These are phyloP conservation scores for Artemisia annua DNA, from an alignment of 129 eudicot genomes.

Conservation along the genomic window DNA sequence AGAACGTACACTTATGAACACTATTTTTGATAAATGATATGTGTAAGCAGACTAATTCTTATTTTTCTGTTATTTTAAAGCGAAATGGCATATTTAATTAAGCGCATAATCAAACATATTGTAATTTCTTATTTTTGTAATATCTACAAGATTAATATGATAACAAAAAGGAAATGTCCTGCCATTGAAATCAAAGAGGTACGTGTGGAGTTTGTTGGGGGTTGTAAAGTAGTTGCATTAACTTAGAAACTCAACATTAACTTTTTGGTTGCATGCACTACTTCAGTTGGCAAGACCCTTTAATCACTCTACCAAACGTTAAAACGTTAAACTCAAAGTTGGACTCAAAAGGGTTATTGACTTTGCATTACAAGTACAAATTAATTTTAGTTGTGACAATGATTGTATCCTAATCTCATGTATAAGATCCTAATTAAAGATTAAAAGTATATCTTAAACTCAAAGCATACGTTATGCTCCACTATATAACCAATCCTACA, in stretches of 20 bases:
- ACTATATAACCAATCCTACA: slow-evolving; percentile 13
- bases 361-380: slow-evolving; percentile 35
- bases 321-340: slow-evolving; percentile 27
- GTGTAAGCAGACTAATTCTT: too few relatives aligned
- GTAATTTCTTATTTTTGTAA: too few relatives aligned
- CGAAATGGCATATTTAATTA: too few relatives aligned
- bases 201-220: slow-evolving; percentile 42
- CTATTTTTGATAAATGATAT: too few relatives aligned
- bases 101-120: not conserved
- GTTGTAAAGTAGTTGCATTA: slow-evolving; percentile 38
- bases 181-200: slow-evolving; percentile 27
- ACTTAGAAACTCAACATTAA: slow-evolving; percentile 41
- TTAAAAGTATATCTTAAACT: slow-evolving; percentile 24
- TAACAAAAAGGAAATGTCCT: not conserved
- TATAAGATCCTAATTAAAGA: slow-evolving; percentile 27
- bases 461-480: slow-evolving; percentile 29
- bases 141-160: not conserved
- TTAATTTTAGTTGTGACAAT: slow-evolving; percentile 21
- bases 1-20: too few relatives aligned
- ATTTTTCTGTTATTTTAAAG: too few relatives aligned
- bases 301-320: slow-evolving; percentile 47
- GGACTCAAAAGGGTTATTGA: slow-evolving; percentile 44
- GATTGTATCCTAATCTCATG: slow-evolving; percentile 6
- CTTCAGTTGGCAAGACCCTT: slow-evolving; percentile 39
- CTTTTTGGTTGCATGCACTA: slow-evolving; percentile 42